Conservation (phyloP, 306 rosid genomes). For the Lablab purpureus region DNA sequence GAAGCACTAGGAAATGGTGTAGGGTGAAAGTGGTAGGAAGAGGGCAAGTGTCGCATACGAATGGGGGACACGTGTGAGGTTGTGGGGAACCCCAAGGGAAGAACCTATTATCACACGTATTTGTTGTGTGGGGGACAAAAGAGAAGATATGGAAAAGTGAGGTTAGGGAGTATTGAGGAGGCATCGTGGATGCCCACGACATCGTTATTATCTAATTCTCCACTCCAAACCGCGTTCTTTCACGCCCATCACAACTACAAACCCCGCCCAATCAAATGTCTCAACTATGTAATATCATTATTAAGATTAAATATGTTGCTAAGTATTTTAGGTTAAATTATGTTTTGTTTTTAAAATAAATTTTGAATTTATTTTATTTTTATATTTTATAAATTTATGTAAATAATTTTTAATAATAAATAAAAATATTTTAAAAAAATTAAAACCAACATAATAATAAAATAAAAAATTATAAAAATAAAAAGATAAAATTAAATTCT, state of each 20-base stretch:
- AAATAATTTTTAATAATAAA: too few relatives aligned
- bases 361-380: too few relatives aligned
- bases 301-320: too few relatives aligned
- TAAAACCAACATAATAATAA: too few relatives aligned
- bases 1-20: constrained; percentile 21
- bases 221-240: neutral
- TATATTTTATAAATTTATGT: too few relatives aligned
- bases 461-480: too few relatives aligned
- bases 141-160: constrained; percentile 5
- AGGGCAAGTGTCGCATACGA: constrained; percentile 37
- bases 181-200: constrained; percentile 48
- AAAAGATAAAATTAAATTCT: too few relatives aligned
- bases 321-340: too few relatives aligned
- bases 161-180: neutral
- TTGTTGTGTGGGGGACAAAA: constrained; percentile 34
- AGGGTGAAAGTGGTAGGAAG: neutral
- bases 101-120: neutral
- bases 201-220: constrained; percentile 5
- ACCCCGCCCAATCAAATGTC: too few relatives aligned
- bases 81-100: neutral
- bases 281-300: too few relatives aligned
- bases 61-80: constrained; percentile 29
- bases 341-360: too few relatives aligned
- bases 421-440: too few relatives aligned
- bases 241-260: neutral